Base-by-base conservation (phyloP, 2,329 filamentous ascomycete genomes). In the Cadophora sp. region DNA sequence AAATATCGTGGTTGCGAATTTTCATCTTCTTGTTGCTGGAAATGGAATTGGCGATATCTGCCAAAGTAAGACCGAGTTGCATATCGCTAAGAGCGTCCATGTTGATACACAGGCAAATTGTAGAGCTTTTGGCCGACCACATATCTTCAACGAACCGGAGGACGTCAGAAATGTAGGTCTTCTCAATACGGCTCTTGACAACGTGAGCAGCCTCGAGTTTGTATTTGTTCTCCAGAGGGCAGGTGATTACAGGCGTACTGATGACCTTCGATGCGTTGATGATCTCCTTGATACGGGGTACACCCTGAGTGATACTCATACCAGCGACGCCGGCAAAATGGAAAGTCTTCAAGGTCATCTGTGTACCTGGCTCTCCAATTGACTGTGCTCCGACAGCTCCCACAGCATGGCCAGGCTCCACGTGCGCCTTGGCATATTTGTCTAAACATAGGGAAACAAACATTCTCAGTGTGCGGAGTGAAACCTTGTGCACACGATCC, bases 261-360 rank as follows among this genome's bases (percentile, higher is more conserved):
- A 99, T 99, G 61, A 85, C 84, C 79, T 94, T 97, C 9, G 94
- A 97, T 6, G 96, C 96, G 81, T 99, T 99, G 89, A 99, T 99
- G 74, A 99, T 99, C 85, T 99, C 96, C 82, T 99, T 99, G 84
- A 99, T 99, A 90, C 96, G 95, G 1, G 96, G 96, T 7, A 99
- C 96, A 92, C 96, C 96, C 78, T 97, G 93, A 0, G 96, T 99
- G 78, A 99, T 97, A 86, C 93, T 97, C 96, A 99, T 98, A 79
- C 95, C 95, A 53, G 96, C 96, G 72, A 99, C 96, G 92, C 96
- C 96, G 78, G 96, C 96, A 84, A 99, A 99, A 91, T 98, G 96
- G 89, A 98, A 98, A 78, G 96, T 98, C 83, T 98, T 98, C 72
- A 99, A 83, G 0, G 96, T 99, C 96, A 99, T 99, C 80, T 99